Conservation (phyloP, 257 asterid genomes). For the Gentiana dahurica region DNA sequence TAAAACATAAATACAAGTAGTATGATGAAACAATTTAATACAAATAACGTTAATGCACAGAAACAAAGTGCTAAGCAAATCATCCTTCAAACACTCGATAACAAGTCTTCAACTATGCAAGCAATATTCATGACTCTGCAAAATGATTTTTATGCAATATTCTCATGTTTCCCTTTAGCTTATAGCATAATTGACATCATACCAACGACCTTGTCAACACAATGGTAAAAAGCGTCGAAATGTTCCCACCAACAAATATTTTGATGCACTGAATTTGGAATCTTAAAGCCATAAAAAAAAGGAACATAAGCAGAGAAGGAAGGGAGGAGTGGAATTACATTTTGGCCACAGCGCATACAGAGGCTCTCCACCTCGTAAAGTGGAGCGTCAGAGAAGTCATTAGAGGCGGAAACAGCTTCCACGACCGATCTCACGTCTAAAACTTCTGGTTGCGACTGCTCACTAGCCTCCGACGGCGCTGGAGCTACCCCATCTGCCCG, state of each 20-base stretch:
- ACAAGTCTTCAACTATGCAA: too few relatives aligned
- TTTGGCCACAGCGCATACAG: slow-evolving; percentile 89
- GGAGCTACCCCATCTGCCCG: not conserved
- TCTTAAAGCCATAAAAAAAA: not conserved
- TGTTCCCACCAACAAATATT: too few relatives aligned
- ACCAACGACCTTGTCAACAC: too few relatives aligned
- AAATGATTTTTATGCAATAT: too few relatives aligned
- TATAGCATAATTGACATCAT: too few relatives aligned
- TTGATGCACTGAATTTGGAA: not conserved
- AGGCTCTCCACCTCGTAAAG: slow-evolving; percentile 77
- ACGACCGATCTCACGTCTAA: slow-evolving; percentile 84
- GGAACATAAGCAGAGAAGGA: not conserved
- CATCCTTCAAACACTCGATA: not conserved
- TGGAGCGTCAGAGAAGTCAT: slow-evolving; percentile 46
- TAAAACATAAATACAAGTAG: not conserved
- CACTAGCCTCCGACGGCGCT: not conserved
- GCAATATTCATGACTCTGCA: too few relatives aligned
- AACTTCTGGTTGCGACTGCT: slow-evolving; percentile 17
- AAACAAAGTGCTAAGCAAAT: not conserved
- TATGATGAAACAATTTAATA: too few relatives aligned
- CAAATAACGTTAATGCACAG: too few relatives aligned
- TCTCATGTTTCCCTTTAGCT: too few relatives aligned
- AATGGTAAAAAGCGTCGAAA: too few relatives aligned
- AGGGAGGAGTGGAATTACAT: slow-evolving; percentile 24
- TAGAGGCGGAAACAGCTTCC: slow-evolving; percentile 58